Conservation (phyloP, 2,329 filamentous ascomycete species). For the Talaromyces sp. region DNA sequence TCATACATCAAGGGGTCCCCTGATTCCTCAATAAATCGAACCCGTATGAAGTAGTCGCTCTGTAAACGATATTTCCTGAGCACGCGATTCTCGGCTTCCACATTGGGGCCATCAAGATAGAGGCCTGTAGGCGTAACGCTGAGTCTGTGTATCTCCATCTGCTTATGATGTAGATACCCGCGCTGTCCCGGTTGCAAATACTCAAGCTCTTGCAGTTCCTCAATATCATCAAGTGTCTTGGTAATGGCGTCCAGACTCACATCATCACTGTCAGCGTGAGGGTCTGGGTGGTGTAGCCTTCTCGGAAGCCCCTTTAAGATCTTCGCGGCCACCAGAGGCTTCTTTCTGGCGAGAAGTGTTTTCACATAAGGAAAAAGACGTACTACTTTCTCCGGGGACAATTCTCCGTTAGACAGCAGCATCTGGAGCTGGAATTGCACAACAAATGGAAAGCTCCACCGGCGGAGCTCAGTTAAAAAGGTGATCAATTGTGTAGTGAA, state of each 20-base stretch:
- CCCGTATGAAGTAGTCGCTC: constrained; percentile 26
- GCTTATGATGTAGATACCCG: constrained; percentile 25
- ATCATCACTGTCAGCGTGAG: constrained; percentile 46
- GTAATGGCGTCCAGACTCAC: constrained; percentile 44
- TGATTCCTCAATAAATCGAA: constrained; percentile 27
- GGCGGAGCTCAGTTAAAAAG: constrained; percentile 14
- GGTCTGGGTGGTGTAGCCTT: constrained; percentile 54
- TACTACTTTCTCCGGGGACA: constrained; percentile 55
- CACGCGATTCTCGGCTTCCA: constrained; percentile 32
- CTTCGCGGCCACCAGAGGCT: constrained; percentile 46
- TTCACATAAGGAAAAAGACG: constrained; percentile 48
- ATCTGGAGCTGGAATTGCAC: constrained; percentile 62
- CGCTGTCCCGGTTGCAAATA: constrained; percentile 14
- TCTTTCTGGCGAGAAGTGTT: constrained; percentile 26
- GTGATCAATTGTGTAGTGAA: constrained; percentile 18
- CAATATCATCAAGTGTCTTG: constrained; percentile 38
- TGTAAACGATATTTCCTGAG: constrained; percentile 25
- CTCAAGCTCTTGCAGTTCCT: constrained; percentile 27
- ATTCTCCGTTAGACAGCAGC: constrained; percentile 60
- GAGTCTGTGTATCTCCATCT: constrained; percentile 54
- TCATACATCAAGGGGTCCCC: constrained; percentile 25
- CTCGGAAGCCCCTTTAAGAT: constrained; percentile 54
- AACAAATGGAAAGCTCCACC: constrained; percentile 47
- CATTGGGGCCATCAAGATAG: constrained; percentile 57
- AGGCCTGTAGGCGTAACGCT: constrained; percentile 58